A percentile compares a stretch with the other conserved stretches of the same genome.
Conservation (phyloP, 1,284 basidiomycete species). For the Flammula alnicola region DNA sequence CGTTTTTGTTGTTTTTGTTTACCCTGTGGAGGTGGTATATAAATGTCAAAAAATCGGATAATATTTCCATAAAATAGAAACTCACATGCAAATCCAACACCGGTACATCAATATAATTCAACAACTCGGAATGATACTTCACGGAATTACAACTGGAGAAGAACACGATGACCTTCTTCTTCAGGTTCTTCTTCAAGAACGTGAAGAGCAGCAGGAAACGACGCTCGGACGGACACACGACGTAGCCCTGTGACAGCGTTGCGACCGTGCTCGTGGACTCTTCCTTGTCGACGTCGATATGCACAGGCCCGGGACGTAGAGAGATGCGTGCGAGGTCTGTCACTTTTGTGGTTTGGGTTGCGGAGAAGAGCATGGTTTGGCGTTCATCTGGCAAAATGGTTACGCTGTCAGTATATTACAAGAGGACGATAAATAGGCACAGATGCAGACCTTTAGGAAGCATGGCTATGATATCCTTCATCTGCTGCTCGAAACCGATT, state of each 20-base stretch:
- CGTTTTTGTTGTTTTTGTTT: constrained; percentile 99
- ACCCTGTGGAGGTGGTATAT: constrained; percentile 57
- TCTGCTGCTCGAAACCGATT: constrained; percentile 99
- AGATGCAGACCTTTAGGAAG: constrained; percentile 78
- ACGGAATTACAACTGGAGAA: constrained; percentile 98
- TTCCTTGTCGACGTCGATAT: constrained; percentile 94
- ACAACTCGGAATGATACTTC: constrained; percentile 95
- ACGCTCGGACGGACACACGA: constrained; percentile 94
- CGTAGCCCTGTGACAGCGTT: constrained; percentile 98
- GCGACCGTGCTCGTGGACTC: constrained; percentile 91
- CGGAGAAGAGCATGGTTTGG: constrained; percentile 98
- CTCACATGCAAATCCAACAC: constrained; percentile 95
- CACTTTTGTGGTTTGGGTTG: constrained; percentile 99
- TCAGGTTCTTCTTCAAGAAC: constrained; percentile 95
- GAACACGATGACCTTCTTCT: constrained; percentile 99
- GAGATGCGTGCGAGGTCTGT: constrained; percentile 97
- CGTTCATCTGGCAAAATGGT: constrained; percentile 76
- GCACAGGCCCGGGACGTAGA: constrained; percentile 93
- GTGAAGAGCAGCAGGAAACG: constrained; percentile 98
- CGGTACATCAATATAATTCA: constrained; percentile 99
- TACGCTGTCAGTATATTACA: constrained; percentile 1
- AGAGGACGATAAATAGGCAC: background rate
- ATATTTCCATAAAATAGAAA: constrained; percentile 21
- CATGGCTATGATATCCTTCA: constrained; percentile 95
- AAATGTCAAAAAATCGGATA: background rate